Conservation (phyloP, 352 stramenopile species). For the Pythium graminicola region DNA sequence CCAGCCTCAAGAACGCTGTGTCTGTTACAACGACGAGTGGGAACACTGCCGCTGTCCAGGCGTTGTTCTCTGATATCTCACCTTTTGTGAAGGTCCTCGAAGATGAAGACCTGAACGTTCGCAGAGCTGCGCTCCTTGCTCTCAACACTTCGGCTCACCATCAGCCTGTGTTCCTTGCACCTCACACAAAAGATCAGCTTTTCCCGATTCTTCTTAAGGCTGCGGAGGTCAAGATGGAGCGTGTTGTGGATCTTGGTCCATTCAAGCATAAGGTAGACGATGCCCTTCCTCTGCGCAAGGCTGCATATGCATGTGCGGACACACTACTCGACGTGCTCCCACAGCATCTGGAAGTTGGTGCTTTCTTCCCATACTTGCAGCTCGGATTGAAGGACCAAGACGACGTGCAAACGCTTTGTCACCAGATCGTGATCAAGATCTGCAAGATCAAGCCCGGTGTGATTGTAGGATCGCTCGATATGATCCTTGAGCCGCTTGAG, state of each 20-base stretch:
- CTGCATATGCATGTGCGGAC: constrained; percentile 93
- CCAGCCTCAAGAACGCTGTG: constrained; percentile 88
- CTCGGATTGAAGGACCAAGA: constrained; percentile 90
- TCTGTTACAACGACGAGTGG: constrained; percentile 27
- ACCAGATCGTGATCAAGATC: constrained; percentile 97
- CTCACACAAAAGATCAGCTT: constrained; percentile 81
- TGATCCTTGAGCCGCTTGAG: constrained; percentile 90
- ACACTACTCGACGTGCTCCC: constrained; percentile 94
- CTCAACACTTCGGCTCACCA: constrained; percentile 96
- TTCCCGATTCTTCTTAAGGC: constrained; percentile 88
- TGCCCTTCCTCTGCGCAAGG: constrained; percentile 80
- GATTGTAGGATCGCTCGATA: constrained; percentile 82
- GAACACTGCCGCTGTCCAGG: constrained; percentile 32
- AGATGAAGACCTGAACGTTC: constrained; percentile 94
- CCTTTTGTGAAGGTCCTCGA: constrained; percentile 90
- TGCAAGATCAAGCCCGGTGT: constrained; percentile 72
- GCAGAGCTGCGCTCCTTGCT: constrained; percentile 91
- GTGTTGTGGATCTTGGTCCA: constrained; percentile 96
- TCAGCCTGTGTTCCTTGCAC: constrained; percentile 74
- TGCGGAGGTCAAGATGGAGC: constrained; percentile 92
- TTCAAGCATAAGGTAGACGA: constrained; percentile 98
- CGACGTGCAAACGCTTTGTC: constrained; percentile 95
- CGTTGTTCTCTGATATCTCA: constrained; percentile 71
- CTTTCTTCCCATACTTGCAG: constrained; percentile 92
- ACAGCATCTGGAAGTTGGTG: constrained; percentile 85